Evolutionary conservation across 2,329 filamentous ascomycete genomes (phyloP).

Genomic region (Trichoderma guizhouense): DNA sequence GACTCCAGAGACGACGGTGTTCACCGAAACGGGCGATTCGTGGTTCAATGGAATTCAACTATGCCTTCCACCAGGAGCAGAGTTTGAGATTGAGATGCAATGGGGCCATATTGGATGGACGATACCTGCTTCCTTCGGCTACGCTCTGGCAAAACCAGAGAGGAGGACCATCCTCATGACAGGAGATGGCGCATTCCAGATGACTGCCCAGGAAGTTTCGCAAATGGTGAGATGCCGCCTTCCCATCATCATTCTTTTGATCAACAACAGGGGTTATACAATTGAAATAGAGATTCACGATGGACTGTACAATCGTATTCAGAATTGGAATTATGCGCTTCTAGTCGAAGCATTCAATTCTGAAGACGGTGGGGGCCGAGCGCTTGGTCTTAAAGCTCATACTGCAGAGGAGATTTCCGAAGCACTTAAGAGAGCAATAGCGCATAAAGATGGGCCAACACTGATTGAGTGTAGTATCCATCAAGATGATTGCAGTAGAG

Average conservation of each 20-base stretch:
- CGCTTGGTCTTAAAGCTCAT: not conserved
- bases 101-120: slow-evolving; percentile 21
- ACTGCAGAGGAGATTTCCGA: not conserved
- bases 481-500: not conserved
- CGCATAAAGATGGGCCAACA: not conserved
- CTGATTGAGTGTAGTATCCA: not conserved
- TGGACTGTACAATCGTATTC: not conserved
- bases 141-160: not conserved
- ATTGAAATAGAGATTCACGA: not conserved
- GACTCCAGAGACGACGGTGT: not conserved
- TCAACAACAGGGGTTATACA: slow-evolving; percentile 6
- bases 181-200: slow-evolving; percentile 20
- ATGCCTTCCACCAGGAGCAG: slow-evolving; percentile 11
- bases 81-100: slow-evolving; percentile 21
- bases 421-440: not conserved
- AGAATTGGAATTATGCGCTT: not conserved
- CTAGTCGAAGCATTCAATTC: not conserved
- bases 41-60: slow-evolving; percentile 18
- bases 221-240: slow-evolving; percentile 20
- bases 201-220: slow-evolving; percentile 20
- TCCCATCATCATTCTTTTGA: slow-evolving; percentile 19
- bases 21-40: not conserved
- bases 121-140: slow-evolving; percentile 18
- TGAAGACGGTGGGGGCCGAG: not conserved
- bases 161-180: slow-evolving; percentile 11